phyloP scores from a whole-genome alignment of 352 stramenopile genomes.

The Saprolegnia parasitica region DNA sequence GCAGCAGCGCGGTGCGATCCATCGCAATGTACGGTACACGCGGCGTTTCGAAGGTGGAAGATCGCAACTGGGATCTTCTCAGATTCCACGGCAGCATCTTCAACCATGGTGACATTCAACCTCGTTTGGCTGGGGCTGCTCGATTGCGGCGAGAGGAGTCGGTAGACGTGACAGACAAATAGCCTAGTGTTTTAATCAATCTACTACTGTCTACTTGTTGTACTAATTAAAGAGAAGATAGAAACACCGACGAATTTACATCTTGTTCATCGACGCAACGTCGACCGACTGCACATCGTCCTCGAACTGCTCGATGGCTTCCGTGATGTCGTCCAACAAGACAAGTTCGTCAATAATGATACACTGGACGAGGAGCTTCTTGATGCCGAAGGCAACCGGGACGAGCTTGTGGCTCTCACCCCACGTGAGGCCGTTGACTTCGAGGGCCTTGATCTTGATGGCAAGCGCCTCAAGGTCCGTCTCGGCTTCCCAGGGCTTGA shows the following conservation, averaged over 20 bases:
- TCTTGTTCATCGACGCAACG: constrained; percentile 85
- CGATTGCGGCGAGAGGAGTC: neutral
- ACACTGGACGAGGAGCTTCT: constrained; percentile 80
- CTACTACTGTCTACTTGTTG: constrained; percentile 10
- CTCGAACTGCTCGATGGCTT: constrained; percentile 74
- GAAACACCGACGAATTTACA: constrained; percentile 41
- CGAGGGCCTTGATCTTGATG: constrained; percentile 65
- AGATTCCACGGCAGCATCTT: neutral
- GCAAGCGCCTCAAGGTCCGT: constrained; percentile 68
- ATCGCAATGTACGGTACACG: no score
- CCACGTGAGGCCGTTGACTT: constrained; percentile 70
- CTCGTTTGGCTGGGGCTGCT: no score
- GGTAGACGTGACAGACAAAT: neutral
- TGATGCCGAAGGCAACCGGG: constrained; percentile 79
- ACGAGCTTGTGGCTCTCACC: constrained; percentile 81
- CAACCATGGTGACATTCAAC: no score
- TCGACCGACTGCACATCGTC: constrained; percentile 84
- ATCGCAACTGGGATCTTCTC: neutral
- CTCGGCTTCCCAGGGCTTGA: constrained; percentile 77
- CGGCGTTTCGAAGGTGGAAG: neutral
- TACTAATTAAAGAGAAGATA: constrained; percentile 5
- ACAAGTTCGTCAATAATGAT: constrained; percentile 80
- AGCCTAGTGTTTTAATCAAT: constrained; percentile 12
- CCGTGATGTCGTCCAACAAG: constrained; percentile 76
- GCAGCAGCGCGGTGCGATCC: no score